Evolutionary conservation across 805 yeast species (phyloP).

Genomic region (Spathaspora arborariae): DNA sequence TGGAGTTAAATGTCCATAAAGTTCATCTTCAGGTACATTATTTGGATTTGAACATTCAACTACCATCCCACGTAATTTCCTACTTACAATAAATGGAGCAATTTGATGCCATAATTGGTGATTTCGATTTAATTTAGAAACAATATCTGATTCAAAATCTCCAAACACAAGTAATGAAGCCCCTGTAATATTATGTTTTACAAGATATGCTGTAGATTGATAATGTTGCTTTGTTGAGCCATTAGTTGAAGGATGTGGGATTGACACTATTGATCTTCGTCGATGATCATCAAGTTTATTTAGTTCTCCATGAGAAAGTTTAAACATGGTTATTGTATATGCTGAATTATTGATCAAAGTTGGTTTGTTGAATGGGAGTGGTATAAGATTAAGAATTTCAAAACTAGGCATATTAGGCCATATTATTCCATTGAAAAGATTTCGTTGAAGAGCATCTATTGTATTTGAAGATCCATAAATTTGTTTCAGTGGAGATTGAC

Average conservation of each 20-base stretch:
- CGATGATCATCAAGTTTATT: slow-evolving; percentile 6
- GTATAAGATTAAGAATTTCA: slow-evolving; percentile 19
- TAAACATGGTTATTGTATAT: slow-evolving; percentile 27
- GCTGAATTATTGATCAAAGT: slow-evolving; percentile 16
- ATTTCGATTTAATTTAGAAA: slow-evolving; percentile 38
- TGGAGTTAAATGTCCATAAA: slow-evolving; percentile 85
- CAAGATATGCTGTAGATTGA: slow-evolving; percentile 58
- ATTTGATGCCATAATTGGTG: slow-evolving; percentile 53
- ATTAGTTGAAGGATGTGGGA: background rate
- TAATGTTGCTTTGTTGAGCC: slow-evolving; percentile 14
- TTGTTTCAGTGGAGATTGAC: slow-evolving; percentile 25
- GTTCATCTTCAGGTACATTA: slow-evolving; percentile 38
- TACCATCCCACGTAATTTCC: slow-evolving; percentile 49
- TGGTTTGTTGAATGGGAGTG: slow-evolving; percentile 10
- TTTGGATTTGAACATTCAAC: slow-evolving; percentile 68
- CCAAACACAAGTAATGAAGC: slow-evolving; percentile 65
- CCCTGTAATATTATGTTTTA: slow-evolving; percentile 32
- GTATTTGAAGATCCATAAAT: slow-evolving; percentile 56
- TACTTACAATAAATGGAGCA: slow-evolving; percentile 39
- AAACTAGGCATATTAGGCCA: slow-evolving; percentile 71
- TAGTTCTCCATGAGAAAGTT: slow-evolving; percentile 30
- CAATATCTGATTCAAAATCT: slow-evolving; percentile 70
- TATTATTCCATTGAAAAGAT: slow-evolving; percentile 66
- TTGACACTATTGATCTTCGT: slow-evolving; percentile 3
- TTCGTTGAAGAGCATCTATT: slow-evolving; percentile 44